Conservation (phyloP, 208 protist genomes). For the Trypanosomatidae sp. region DNA sequence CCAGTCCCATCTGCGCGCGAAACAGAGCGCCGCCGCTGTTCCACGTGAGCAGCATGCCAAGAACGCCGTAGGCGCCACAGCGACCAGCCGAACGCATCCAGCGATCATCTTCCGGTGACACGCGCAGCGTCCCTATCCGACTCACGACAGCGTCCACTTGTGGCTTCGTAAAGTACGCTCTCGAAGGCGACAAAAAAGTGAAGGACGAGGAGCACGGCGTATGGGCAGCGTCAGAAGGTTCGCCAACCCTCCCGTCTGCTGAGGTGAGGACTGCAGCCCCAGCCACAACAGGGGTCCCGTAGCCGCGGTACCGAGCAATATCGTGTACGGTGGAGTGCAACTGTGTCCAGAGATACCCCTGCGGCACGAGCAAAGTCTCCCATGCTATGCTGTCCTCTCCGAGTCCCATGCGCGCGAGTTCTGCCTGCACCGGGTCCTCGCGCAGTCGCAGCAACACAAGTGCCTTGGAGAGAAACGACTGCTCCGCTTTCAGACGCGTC, state of each 20-base stretch:
- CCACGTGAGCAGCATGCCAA: slow-evolving; percentile 69
- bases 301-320: slow-evolving; percentile 31
- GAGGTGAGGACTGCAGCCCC: background rate
- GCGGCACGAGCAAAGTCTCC: slow-evolving; percentile 32
- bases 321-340: slow-evolving; percentile 35
- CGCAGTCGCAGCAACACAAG: slow-evolving; percentile 17
- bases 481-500: slow-evolving; percentile 14
- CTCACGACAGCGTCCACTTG: slow-evolving; percentile 72
- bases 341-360: slow-evolving; percentile 38
- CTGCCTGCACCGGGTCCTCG: slow-evolving; percentile 20
- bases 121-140: slow-evolving; percentile 36
- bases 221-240: background rate
- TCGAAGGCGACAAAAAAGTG: background rate
- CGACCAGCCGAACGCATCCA: slow-evolving; percentile 63
- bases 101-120: slow-evolving; percentile 56
- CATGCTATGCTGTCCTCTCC: slow-evolving; percentile 20
- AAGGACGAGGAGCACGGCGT: background rate
- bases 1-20: slow-evolving; percentile 66
- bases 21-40: slow-evolving; percentile 64
- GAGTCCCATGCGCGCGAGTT: slow-evolving; percentile 30
- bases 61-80: slow-evolving; percentile 51
- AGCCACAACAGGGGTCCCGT: slow-evolving; percentile 18
- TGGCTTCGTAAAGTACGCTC: slow-evolving; percentile 46
- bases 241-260: background rate
- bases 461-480: slow-evolving; percentile 13